These are phyloP conservation scores for Uronychia setigera DNA, from an alignment of 73 alveolate genomes.

Conservation along the genomic window DNA sequence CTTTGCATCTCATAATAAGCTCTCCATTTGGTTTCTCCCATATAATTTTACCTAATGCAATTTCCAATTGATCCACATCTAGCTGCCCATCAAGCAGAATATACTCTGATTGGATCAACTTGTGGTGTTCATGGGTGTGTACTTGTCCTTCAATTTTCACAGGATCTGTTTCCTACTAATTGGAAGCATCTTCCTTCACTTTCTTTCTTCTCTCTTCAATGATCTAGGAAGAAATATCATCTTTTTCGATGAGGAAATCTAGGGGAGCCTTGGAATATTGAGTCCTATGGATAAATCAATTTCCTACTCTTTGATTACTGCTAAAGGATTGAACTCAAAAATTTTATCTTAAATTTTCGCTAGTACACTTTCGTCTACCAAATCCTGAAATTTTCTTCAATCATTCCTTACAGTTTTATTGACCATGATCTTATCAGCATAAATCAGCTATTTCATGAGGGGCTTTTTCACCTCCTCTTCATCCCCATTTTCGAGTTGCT, in stretches of 20 bases:
- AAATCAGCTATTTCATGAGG: constrained; percentile 43
- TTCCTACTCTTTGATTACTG: constrained; percentile 29
- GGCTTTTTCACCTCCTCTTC: constrained; percentile 32
- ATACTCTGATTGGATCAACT: constrained; percentile 19
- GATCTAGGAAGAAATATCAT: background rate
- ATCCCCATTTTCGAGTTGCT: constrained; percentile 27
- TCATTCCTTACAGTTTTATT: too few species aligned
- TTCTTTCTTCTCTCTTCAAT: background rate
- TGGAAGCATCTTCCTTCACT: constrained; percentile 20
- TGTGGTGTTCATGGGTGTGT: constrained; percentile 19
- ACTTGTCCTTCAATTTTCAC: constrained; percentile 1
- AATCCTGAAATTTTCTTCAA: too few species aligned
- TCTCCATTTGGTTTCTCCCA: constrained; percentile 56
- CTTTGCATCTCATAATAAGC: constrained; percentile 69
- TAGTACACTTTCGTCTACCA: constrained; percentile 6
- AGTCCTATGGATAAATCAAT: too few species aligned
- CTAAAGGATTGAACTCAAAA: constrained; percentile 49
- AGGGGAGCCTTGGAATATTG: constrained; percentile 35
- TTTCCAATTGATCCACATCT: constrained; percentile 37
- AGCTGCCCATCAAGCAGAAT: constrained; percentile 8
- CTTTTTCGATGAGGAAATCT: constrained; percentile 2
- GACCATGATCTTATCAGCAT: constrained; percentile 66
- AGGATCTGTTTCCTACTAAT: constrained; percentile 12
- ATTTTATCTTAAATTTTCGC: constrained; percentile 6
- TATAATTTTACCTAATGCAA: constrained; percentile 35